Evolutionary conservation across 768 basidiomycete species (phyloP), one percentile per base, ranked within the genome.

Genomic region (Amanita exitialis): DNA sequence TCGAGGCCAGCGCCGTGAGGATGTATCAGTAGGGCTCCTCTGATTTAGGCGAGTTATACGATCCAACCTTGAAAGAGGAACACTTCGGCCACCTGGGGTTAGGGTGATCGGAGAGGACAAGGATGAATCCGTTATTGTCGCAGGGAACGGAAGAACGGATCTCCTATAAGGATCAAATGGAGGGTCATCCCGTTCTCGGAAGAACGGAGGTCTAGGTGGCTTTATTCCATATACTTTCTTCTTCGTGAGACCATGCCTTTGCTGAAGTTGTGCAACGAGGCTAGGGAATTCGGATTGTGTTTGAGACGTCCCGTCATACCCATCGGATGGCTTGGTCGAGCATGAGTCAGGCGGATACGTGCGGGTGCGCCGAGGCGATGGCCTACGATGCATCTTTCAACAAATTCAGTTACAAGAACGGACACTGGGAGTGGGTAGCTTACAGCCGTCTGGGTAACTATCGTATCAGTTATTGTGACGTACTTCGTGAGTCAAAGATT

Each of bases 181-280:
- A 44, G 49, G 27, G 43, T 76, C 78, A 34, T 80, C 45, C 45
- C 45, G 18, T 7, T 46, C 77, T 37, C 71, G 68, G 58, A 81
- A 69, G 58, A 82, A 82, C 0, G 81, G 78, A 35, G 67, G 61
- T 23, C 74, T 69, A 15, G 66, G 55, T 15, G 77, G 72, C 57
- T 79, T 78, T 8, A 72, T 49, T 9, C 77, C 75, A 52, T 83
- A 81, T 6, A 80, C 70, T 56, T 82, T 82, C 66, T 84, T 85
- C 66, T 83, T 83, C 6, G 79, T 82, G 43, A 86, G 58, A 2
- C 83, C 83, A 51, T 86, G 83, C 32, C 78, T 73, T 58, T 81
- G 78, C 62, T 85, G 80, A 13, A 85, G 69, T 20, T 79, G 80
- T 20, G 66, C 70, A 44, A 86, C 84, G 0, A 86, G 67, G 51